Conservation (phyloP, 345 rosid genomes). For the Aquilaria sinensis region DNA sequence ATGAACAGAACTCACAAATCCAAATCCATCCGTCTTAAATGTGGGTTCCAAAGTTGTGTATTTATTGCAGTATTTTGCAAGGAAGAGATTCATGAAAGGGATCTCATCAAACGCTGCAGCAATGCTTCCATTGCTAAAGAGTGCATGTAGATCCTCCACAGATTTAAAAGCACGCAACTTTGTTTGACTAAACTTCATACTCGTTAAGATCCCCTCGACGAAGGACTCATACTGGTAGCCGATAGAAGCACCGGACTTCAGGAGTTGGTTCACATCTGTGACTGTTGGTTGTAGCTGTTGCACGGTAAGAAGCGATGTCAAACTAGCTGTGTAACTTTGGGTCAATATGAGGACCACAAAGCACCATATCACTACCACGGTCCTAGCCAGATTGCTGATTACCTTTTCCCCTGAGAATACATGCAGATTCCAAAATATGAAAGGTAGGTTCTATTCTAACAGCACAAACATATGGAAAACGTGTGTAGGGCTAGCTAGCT, state of each 20-base stretch:
- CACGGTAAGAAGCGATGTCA: conserved; percentile 16
- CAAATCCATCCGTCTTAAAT: conserved; percentile 17
- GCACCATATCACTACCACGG: conserved; percentile 23
- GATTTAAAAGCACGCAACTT: background rate
- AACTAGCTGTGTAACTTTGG: conserved; percentile 25
- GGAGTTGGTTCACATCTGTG: background rate
- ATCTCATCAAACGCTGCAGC: conserved; percentile 15
- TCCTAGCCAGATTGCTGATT: conserved; percentile 14
- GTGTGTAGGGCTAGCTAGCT: background rate
- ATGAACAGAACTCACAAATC: conserved; percentile 15
- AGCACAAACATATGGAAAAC: background rate
- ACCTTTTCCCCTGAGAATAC: conserved; percentile 12
- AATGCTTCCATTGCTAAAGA: conserved; percentile 10
- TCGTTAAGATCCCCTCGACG: background rate
- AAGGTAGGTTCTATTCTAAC: background rate
- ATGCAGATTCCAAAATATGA: background rate
- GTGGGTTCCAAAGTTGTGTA: conserved; percentile 8
- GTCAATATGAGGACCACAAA: conserved; percentile 19
- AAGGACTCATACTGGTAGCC: conserved; percentile 14
- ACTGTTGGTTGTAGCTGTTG: conserved; percentile 12
- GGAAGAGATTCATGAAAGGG: conserved; percentile 13
- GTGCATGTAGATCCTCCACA: conserved; percentile 1
- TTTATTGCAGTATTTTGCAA: background rate
- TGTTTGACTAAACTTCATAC: background rate
- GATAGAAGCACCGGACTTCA: background rate